Evolutionary conservation across 306 rosid species (phyloP).

Genomic region (Vigna angularis): DNA sequence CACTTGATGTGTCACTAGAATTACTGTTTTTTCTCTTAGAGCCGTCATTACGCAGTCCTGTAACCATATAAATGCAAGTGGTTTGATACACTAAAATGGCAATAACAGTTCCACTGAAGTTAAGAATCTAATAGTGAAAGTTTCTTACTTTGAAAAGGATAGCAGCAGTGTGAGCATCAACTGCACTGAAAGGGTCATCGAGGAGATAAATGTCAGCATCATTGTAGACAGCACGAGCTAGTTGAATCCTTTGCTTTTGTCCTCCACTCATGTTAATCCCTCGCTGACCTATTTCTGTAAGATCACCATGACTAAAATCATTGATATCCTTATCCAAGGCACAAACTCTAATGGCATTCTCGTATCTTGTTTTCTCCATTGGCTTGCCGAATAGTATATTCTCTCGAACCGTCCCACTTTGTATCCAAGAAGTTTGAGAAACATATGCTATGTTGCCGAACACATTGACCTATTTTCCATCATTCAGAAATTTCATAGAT

Average conservation of each 20-base stretch:
- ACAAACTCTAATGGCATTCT: constrained; percentile 67
- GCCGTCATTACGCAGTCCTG: constrained; percentile 82
- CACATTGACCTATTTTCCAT: constrained; percentile 60
- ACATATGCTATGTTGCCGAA: constrained; percentile 73
- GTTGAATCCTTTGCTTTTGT: constrained; percentile 88
- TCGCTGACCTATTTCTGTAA: constrained; percentile 89
- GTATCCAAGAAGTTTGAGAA: constrained; percentile 86
- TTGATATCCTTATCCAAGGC: constrained; percentile 73
- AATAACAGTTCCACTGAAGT: neutral
- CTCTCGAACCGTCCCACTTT: constrained; percentile 79
- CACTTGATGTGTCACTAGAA: constrained; percentile 88
- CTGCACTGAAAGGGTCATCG: constrained; percentile 90
- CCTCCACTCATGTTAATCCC: constrained; percentile 95
- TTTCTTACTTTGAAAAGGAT: constrained; percentile 64
- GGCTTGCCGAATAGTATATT: constrained; percentile 78
- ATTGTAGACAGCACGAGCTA: constrained; percentile 80
- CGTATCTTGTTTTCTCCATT: constrained; percentile 66
- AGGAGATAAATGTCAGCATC: constrained; percentile 83
- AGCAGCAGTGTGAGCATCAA: constrained; percentile 83
- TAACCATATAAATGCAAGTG: constrained; percentile 27
- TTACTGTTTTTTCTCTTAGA: constrained; percentile 67
- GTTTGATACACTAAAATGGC: constrained; percentile 15
- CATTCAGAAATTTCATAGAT: neutral
- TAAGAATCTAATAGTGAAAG: neutral
- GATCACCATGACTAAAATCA: constrained; percentile 76